Conservation (phyloP, 306 rosid genomes). For the Dryas octopetala region DNA sequence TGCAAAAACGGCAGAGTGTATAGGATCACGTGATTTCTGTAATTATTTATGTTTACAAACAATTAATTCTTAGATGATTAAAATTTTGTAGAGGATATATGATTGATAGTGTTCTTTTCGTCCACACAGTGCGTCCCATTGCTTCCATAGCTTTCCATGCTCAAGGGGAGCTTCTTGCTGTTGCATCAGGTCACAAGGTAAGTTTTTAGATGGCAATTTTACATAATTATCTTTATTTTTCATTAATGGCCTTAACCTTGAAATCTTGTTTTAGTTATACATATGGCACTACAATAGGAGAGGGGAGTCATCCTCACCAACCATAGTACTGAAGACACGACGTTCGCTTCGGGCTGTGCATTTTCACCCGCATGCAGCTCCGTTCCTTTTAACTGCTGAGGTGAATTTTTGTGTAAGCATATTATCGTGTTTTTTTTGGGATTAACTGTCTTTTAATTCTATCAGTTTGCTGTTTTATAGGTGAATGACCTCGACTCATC, state of each 20-base stretch:
- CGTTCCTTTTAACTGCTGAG: conserved; percentile 95
- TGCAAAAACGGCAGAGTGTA: conserved; percentile 85
- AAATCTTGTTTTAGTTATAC: conserved; percentile 60
- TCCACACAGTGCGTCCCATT: conserved; percentile 77
- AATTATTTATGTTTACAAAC: conserved; percentile 25
- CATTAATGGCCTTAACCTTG: conserved; percentile 18
- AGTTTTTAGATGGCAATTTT: conserved; percentile 29
- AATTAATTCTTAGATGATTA: neutral
- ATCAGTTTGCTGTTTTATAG: conserved; percentile 42
- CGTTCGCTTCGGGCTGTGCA: conserved; percentile 96
- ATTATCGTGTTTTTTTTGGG: conserved; percentile 11
- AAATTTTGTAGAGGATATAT: neutral
- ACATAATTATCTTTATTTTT: conserved; percentile 16
- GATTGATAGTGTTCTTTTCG: conserved; percentile 23
- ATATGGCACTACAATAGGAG: conserved; percentile 85
- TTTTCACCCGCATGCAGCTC: conserved; percentile 92
- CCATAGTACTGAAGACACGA: conserved; percentile 77
- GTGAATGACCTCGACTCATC: conserved; percentile 94
- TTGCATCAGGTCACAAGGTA: conserved; percentile 98
- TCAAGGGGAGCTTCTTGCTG: conserved; percentile 88
- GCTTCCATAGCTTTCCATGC: conserved; percentile 98
- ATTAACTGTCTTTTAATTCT: conserved; percentile 16
- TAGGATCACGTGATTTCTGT: conserved; percentile 87
- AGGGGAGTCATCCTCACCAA: conserved; percentile 79
- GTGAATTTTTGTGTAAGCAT: conserved; percentile 35